Conservation (phyloP, 495 filamentous ascomycete species). For the Darksidea phi region DNA sequence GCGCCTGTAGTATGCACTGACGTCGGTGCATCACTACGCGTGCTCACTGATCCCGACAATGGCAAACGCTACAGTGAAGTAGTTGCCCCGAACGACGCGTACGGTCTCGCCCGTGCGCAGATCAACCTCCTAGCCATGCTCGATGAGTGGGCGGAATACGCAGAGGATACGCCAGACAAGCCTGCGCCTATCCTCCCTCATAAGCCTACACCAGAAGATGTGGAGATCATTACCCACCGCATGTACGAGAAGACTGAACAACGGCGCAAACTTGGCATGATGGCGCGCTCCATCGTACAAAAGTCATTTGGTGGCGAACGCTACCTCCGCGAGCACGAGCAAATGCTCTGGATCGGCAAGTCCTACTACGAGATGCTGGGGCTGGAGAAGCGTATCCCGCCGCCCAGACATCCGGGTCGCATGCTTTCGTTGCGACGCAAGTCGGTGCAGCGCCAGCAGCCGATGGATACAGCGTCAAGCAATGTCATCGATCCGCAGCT, state of each 20-base stretch:
- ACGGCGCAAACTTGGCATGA: conserved; percentile 60
- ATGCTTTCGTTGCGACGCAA: conserved; percentile 22
- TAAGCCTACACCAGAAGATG: conserved; percentile 53
- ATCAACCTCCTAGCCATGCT: conserved; percentile 61
- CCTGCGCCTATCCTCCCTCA: conserved; percentile 51
- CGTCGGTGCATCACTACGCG: conserved; percentile 61
- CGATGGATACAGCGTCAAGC: conserved; percentile 7
- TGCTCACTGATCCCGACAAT: conserved; percentile 61
- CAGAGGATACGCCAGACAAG: conserved; percentile 47
- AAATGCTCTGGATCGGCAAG: conserved; percentile 67
- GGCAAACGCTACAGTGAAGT: conserved; percentile 60
- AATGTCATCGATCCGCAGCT: conserved; percentile 32
- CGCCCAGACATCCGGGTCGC: conserved; percentile 24
- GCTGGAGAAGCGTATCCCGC: conserved; percentile 8
- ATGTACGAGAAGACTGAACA: conserved; percentile 64
- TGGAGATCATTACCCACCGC: conserved; percentile 53
- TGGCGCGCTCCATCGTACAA: conserved; percentile 58
- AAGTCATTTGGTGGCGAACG: conserved; percentile 61
- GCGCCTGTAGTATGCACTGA: conserved; percentile 66
- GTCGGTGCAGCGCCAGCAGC: neutral
- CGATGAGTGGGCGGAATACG: conserved; percentile 58
- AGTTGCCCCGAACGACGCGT: conserved; percentile 63
- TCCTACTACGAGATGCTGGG: conserved; percentile 34
- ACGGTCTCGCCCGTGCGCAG: conserved; percentile 59
- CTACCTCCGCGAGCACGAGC: conserved; percentile 67